A percentile compares a stretch with the other conserved stretches of the same genome.
Conservation (phyloP, 257 asterid species). For the Gynochthodes officinalis region DNA sequence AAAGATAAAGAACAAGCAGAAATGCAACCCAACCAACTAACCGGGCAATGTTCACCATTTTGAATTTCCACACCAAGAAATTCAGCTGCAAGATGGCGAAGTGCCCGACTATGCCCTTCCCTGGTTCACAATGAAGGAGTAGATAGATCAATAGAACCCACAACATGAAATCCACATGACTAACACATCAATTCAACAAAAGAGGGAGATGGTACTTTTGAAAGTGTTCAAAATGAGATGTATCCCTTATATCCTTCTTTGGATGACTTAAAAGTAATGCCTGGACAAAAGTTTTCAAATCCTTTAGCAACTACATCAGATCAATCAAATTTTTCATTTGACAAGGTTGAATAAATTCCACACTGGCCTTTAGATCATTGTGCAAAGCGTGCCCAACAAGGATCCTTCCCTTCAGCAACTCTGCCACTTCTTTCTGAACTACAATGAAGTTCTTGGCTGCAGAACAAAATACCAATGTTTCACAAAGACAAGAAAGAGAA, state of each 20-base stretch:
- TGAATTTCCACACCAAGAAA: conserved; percentile 77
- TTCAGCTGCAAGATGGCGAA: conserved; percentile 69
- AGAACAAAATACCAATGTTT: conserved; percentile 21
- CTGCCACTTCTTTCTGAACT: conserved; percentile 83
- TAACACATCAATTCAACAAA: conserved; percentile 8
- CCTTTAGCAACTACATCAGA: conserved; percentile 3
- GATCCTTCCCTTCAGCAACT: conserved; percentile 62
- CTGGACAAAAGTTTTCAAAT: conserved; percentile 32
- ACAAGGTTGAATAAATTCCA: conserved; percentile 7
- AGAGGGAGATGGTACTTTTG: conserved; percentile 48
- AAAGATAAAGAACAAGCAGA: background rate
- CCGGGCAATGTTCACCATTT: conserved; percentile 94
- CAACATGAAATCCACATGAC: conserved; percentile 14
- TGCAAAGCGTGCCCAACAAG: conserved; percentile 97
- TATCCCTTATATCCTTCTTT: conserved; percentile 86
- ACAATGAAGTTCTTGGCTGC: conserved; percentile 76
- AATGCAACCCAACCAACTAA: conserved; percentile 27
- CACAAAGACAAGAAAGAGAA: background rate
- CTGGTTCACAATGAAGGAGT: conserved; percentile 41
- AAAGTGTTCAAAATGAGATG: conserved; percentile 72
- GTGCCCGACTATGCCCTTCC: conserved; percentile 85
- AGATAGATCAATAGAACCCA: background rate
- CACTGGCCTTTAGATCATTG: conserved; percentile 82
- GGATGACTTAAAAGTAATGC: conserved; percentile 88
- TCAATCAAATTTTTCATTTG: background rate